These are phyloP conservation scores for Leptographium galeiforme DNA, from an alignment of 2,329 filamentous ascomycete species.

Conservation along the genomic window DNA sequence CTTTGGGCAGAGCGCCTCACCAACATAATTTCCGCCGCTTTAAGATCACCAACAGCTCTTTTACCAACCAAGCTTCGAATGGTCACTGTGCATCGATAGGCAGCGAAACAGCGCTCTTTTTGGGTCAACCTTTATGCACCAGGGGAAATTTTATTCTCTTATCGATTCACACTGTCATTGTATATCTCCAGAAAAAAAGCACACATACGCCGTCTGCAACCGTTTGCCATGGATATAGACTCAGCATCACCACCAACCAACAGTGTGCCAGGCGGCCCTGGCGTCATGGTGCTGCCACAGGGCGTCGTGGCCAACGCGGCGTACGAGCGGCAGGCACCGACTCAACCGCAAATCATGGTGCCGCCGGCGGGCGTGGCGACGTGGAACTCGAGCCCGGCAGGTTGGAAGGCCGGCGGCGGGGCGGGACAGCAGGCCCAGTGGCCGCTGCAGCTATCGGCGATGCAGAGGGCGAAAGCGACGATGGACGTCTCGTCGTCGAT, in stretches of 20 bases:
- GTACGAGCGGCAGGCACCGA: conserved; percentile 25
- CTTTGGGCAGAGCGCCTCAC: no score
- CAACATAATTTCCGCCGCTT: no score
- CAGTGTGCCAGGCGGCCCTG: neutral
- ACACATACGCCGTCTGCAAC: neutral
- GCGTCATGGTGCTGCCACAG: conserved; percentile 1
- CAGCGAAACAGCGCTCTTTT: no score
- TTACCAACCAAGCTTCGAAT: no score
- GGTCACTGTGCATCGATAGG: no score
- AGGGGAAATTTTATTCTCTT: no score
- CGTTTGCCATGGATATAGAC: neutral
- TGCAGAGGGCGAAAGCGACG: neutral
- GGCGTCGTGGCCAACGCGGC: conserved; percentile 17
- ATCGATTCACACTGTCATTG: neutral
- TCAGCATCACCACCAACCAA: neutral
- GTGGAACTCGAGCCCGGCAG: neutral
- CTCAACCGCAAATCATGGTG: conserved; percentile 29
- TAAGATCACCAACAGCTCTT: no score
- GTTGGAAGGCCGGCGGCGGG: no score
- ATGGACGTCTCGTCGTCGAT: neutral
- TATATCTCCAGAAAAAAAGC: neutral
- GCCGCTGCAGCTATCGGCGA: neutral
- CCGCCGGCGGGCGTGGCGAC: conserved; percentile 4
- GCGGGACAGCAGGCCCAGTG: neutral
- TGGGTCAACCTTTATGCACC: no score